Base-by-base conservation (phyloP, 2,329 filamentous ascomycete species). In the Claviceps pazoutovae region DNA sequence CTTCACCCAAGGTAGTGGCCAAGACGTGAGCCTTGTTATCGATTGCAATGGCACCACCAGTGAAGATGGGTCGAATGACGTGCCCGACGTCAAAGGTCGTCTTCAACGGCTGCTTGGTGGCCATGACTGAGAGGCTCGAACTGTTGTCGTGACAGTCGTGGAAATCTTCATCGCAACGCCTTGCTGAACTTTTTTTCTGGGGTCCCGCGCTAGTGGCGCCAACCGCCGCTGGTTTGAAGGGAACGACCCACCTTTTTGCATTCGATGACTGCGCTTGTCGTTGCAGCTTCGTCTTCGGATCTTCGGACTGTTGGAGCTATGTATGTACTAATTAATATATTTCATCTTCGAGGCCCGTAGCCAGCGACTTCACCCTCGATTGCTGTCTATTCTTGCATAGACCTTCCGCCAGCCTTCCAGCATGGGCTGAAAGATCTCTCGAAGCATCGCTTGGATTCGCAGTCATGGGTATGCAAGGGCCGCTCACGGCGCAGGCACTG, bases 31-130 rank as follows among this genome's bases (percentile, higher is more conserved):
- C 89, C 69, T 81, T 80, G 66, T 83, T 79, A 72, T 91, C 88
- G 55, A 97, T 78, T 34, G 88, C 82, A 54, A 95, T 82, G 57
- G 86, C 84, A 44, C 93, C 93, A 51, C 93, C 93, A 2, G 91
- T 95, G 64, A 93, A 96, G 48, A 97, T 91, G 19, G 93, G 93
- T 60, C 89, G 86, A 52, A 98, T 86, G 47, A 88, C 86, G 62
- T 85, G 82, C 57, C 78, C 78, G 53, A 85, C 80, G 63, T 94
- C 87, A 67, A 96, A 98, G 3, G 91, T 95, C 53, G 89, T 96
- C 74, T 89, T 94, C 60, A 79, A 73, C 17, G 78, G 73, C 54
- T 79, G 71, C 66, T 80, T 81, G 55, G 71, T 77, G 51, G 81
- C 77, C 81, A 84, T 67, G 52, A 48, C 59, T 46, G 39, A 38